Conservation (phyloP, 106 monocot species). For the Chionographis japonica region DNA sequence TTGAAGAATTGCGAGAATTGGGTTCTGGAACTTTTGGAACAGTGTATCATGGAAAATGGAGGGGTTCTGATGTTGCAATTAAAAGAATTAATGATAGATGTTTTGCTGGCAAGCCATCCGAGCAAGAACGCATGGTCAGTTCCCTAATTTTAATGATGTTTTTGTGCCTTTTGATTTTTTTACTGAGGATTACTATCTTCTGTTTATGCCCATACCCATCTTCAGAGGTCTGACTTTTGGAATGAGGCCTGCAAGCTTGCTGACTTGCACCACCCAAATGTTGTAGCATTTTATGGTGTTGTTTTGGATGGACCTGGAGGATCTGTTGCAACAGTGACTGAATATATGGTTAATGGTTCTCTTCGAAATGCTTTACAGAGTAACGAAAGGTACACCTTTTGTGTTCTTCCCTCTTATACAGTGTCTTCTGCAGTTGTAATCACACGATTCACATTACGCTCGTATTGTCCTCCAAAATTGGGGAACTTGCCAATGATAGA, state of each 20-base stretch:
- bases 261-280: slow-evolving; percentile 60
- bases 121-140: slow-evolving; percentile 33
- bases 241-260: slow-evolving; percentile 57
- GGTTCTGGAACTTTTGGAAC: slow-evolving; percentile 61
- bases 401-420: neutral
- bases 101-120: slow-evolving; percentile 41
- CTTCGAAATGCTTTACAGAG: slow-evolving; percentile 40
- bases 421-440: neutral
- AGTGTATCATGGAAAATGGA: slow-evolving; percentile 57
- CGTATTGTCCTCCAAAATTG: no score
- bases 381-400: slow-evolving; percentile 29
- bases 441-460: no score
- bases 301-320: slow-evolving; percentile 51
- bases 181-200: neutral
- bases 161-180: neutral
- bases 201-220: neutral
- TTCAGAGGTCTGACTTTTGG: slow-evolving; percentile 50
- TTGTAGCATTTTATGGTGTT: slow-evolving; percentile 67
- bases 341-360: slow-evolving; percentile 63
- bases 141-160: neutral
- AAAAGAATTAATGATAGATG: slow-evolving; percentile 51
- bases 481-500: neutral
- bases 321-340: slow-evolving; percentile 58
- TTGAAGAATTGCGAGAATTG: slow-evolving; percentile 46
- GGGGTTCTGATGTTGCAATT: slow-evolving; percentile 54